These are phyloP conservation scores for Pulveroboletus sp. DNA, from an alignment of 768 basidiomycete genomes.

Conservation along the genomic window DNA sequence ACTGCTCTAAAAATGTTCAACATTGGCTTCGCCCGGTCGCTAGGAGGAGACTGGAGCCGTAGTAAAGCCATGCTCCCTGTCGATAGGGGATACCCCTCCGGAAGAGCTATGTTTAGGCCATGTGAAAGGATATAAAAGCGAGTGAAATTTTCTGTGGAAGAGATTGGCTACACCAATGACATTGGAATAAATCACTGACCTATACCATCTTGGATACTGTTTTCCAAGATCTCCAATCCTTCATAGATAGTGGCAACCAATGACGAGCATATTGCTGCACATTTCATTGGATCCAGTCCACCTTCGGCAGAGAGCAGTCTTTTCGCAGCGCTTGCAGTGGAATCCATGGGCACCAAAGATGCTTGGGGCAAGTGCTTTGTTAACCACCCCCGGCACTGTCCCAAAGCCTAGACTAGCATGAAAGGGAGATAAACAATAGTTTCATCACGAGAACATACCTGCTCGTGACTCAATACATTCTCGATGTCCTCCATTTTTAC, in stretches of 20 bases:
- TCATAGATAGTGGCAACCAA: conserved; percentile 56
- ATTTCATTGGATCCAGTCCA: conserved; percentile 40
- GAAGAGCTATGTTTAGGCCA: conserved; percentile 29
- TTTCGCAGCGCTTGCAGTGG: conserved; percentile 70
- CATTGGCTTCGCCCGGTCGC: neutral
- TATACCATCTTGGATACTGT: conserved; percentile 58
- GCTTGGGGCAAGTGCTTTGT: conserved; percentile 47
- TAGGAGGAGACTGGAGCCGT: conserved; percentile 26
- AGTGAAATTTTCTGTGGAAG: conserved; percentile 54
- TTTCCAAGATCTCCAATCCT: conserved; percentile 54
- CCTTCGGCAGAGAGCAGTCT: conserved; percentile 27
- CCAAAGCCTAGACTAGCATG: conserved; percentile 52
- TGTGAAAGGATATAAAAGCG: conserved; percentile 60
- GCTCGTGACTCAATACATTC: conserved; percentile 72
- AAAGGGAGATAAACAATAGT: neutral
- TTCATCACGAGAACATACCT: conserved; percentile 40
- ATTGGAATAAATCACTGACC: conserved; percentile 3
- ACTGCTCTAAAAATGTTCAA: conserved; percentile 24
- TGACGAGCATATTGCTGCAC: conserved; percentile 73
- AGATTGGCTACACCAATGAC: neutral
- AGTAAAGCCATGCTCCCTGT: conserved; percentile 33
- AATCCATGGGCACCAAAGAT: conserved; percentile 51
- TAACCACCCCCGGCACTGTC: conserved; percentile 71
- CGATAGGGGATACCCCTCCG: conserved; percentile 20
- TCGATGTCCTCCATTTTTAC: conserved; percentile 51